Percentiles rank a stretch among this genome's conserved stretches.
Conservation (phyloP, 2,329 filamentous ascomycete genomes). For the Trichophyton equinum region DNA sequence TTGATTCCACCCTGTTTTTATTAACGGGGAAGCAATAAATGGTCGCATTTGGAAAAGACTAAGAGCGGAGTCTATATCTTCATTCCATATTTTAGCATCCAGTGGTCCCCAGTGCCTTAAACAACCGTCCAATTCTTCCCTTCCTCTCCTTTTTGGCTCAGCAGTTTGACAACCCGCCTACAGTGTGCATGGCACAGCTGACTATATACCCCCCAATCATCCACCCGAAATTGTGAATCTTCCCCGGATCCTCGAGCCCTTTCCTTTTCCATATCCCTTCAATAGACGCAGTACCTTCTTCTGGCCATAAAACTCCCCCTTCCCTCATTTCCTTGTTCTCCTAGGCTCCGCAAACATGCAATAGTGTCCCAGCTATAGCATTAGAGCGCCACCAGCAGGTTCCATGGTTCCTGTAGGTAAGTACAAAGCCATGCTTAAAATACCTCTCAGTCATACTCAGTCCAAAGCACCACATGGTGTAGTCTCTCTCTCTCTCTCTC, state of each 20-base stretch:
- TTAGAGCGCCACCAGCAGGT: neutral
- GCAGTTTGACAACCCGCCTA: too few species aligned
- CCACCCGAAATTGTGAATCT: neutral
- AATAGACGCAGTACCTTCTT: constrained; percentile 5
- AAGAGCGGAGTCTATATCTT: too few species aligned
- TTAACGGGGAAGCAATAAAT: too few species aligned
- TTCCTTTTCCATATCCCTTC: constrained; percentile 11
- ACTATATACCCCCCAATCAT: neutral
- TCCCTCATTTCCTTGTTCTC: constrained; percentile 14
- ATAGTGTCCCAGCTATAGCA: constrained; percentile 16
- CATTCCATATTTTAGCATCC: too few species aligned
- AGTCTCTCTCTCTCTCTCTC: too few species aligned
- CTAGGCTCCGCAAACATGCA: constrained; percentile 13
- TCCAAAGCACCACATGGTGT: too few species aligned
- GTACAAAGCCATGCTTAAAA: neutral
- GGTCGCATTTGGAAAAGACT: too few species aligned
- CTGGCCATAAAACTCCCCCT: constrained; percentile 9
- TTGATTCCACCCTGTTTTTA: too few species aligned
- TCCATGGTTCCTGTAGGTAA: neutral
- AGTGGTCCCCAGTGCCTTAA: too few species aligned
- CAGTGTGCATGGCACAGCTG: neutral
- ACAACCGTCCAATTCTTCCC: too few species aligned
- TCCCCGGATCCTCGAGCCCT: constrained; percentile 14
- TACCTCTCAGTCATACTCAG: too few species aligned
- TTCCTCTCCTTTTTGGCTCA: too few species aligned